A percentile compares a stretch with the other conserved stretches of the same genome.
phyloP scores from a whole-genome alignment of 2,329 filamentous ascomycete species.

The Fusarium sp. region DNA sequence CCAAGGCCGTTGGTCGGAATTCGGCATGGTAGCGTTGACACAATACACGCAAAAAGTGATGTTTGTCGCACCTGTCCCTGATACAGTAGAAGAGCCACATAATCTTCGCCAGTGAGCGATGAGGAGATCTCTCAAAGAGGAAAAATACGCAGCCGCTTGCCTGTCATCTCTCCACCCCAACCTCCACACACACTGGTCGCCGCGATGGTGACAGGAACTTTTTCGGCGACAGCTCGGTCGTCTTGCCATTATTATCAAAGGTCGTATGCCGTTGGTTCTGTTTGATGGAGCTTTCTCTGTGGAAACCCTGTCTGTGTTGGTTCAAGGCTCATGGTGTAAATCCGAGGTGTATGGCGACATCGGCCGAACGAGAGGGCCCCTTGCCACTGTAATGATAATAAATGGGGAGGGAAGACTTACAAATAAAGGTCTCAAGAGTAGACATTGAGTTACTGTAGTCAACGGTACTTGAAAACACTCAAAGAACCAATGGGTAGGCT shows the following conservation, averaged over 20 bases:
- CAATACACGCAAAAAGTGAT: neutral
- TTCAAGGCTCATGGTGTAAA: neutral
- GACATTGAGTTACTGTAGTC: neutral
- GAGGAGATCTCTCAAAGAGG: neutral
- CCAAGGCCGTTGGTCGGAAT: neutral
- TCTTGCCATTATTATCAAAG: neutral
- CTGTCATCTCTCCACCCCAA: neutral
- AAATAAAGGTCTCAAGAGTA: neutral
- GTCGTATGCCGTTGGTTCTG: neutral
- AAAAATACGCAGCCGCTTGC: neutral
- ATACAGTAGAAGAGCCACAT: neutral
- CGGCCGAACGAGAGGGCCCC: neutral
- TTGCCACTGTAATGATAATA: neutral
- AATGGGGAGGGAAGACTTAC: neutral
- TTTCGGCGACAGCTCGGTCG: neutral
- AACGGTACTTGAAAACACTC: neutral
- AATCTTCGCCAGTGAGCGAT: neutral
- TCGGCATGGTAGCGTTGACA: neutral
- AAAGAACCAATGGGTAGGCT: neutral
- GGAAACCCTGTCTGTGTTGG: neutral
- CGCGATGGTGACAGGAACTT: neutral
- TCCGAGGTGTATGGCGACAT: neutral
- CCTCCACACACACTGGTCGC: neutral
- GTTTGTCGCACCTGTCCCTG: neutral
- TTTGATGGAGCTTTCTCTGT: neutral